Base-by-base conservation (phyloP, 768 basidiomycete species). In the Mycena belliarum region DNA sequence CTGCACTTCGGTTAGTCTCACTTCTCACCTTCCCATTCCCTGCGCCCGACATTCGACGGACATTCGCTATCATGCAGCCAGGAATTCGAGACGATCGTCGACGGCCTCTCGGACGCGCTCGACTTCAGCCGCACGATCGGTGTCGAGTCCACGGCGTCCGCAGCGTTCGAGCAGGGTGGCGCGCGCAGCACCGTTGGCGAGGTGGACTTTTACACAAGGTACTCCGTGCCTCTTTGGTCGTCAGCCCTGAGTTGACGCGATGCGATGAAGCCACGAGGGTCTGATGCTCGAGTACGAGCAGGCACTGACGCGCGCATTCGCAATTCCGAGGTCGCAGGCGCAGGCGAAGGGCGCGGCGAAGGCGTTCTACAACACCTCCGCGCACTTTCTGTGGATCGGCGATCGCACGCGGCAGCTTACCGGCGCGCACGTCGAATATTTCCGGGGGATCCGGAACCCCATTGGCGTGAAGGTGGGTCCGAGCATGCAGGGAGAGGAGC, bases 391-490 rank as follows among this genome's bases (percentile, higher is more conserved):
- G 48, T 99, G 96, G 96, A 92, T 99, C 52, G 96, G 96, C 0
- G 97, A 99, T 73, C 85, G 96, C 49, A 99, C 96, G 6, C 78
- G 96, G 38, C 93, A 96, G 72, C 77, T 98, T 0, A 83, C 85
- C 44, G 94, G 95, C 8, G 97, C 95, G 4, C 97, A 99, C 69
- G 87, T 98, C 29, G 96, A 98, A 75, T 95, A 95, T 72, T 95
- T 95, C 75, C 79, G 91, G 54, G 93, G 94, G 8, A 89, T 97
- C 51, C 79, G 92, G 47, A 96, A 97, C 69, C 94, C 94, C 2
- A 92, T 97, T 57, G 97, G 97, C 2, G 84, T 98, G 76, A 99
- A 99, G 70, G 92, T 96, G 7, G 97, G 97, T 3, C 95, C 97
- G 24, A 86, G 84, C 40, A 90, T 98, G 89, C 75, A 75, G 38